Evolutionary conservation across 139 green algal species (phyloP).

Genomic region (Tetradesmus lagerheimii): DNA sequence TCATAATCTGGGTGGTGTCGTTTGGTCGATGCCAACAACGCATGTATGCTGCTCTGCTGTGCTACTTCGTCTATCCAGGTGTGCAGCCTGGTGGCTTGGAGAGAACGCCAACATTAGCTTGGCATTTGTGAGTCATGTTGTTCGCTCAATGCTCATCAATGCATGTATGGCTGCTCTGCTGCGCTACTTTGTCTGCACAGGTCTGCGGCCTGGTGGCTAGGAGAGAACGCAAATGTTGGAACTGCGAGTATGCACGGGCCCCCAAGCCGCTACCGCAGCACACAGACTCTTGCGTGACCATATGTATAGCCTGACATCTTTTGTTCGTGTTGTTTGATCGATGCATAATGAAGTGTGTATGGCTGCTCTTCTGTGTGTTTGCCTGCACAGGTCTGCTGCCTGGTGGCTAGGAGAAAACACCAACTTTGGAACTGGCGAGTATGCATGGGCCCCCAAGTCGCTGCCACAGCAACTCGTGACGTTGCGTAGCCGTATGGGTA

Average conservation of each 20-base stretch:
- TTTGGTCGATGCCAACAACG: no score
- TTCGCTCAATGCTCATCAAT: not conserved
- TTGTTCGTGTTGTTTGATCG: no score
- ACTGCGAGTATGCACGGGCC: constrained; percentile 66
- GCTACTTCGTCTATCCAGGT: not conserved
- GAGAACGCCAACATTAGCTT: constrained; percentile 76
- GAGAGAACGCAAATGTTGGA: constrained; percentile 80
- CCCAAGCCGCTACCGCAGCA: not conserved
- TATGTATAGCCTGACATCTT: no score
- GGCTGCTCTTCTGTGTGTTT: not conserved
- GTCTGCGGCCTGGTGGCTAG: constrained; percentile 77
- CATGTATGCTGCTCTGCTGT: no score
- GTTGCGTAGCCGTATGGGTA: no score
- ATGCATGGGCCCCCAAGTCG: constrained; percentile 50
- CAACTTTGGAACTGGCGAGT: constrained; percentile 73
- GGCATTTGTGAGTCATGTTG: no score
- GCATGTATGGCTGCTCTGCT: not conserved
- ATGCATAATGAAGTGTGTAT: no score
- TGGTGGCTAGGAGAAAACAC: constrained; percentile 88
- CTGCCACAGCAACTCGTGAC: not conserved
- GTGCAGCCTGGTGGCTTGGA: constrained; percentile 79
- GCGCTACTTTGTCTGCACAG: not conserved
- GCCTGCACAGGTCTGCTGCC: constrained; percentile 38
- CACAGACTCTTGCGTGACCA: no score
- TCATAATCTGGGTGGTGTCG: no score